phyloP scores from a whole-genome alignment of 306 rosid genomes.

The Luffa aegyptiaca region DNA sequence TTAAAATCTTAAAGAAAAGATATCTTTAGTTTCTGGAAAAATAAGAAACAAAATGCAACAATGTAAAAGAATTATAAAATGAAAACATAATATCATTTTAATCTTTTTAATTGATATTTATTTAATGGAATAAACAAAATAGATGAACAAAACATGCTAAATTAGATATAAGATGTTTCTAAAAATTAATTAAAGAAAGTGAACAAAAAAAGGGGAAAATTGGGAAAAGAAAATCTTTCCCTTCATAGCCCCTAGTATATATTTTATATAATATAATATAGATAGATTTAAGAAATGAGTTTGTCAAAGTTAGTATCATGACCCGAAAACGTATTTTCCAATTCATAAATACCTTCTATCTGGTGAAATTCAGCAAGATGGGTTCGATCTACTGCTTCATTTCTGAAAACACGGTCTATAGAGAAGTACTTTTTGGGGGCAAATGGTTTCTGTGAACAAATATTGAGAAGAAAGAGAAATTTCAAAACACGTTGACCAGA shows the following conservation, averaged over 20 bases:
- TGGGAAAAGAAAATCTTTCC: not conserved
- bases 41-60: not conserved
- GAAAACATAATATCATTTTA: not conserved
- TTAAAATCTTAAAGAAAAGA: not conserved
- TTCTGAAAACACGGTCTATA: slow-evolving; percentile 92
- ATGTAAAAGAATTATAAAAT: too few relatives aligned
- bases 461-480: not conserved
- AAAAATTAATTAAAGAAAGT: not conserved
- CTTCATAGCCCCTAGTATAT: not conserved
- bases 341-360: slow-evolving; percentile 64
- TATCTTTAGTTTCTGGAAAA: not conserved
- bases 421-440: slow-evolving; percentile 81
- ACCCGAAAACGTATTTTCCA: not conserved
- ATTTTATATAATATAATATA: not conserved
- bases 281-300: not conserved
- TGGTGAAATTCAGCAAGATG: slow-evolving; percentile 99
- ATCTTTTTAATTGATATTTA: not conserved
- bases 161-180: not conserved
- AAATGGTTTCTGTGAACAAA: slow-evolving; percentile 64
- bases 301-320: not conserved
- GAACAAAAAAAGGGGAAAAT: not conserved
- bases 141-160: not conserved
- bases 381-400: slow-evolving; percentile 96
- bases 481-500: not conserved
- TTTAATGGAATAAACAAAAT: not conserved